Evolutionary conservation across 805 yeast species (phyloP).

Genomic region (Groenewaldozyma tartarivorans): DNA sequence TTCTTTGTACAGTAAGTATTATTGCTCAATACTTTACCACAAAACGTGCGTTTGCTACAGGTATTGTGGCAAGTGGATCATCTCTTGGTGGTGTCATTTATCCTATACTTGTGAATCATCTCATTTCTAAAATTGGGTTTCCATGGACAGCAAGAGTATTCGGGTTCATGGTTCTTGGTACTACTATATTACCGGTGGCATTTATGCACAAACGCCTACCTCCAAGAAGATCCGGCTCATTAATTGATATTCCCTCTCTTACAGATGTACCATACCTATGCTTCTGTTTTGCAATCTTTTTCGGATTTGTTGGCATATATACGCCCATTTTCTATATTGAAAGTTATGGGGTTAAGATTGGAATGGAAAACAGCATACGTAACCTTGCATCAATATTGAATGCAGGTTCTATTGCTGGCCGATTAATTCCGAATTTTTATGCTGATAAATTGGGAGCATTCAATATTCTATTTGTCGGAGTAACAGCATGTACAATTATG

Average conservation of each 20-base stretch:
- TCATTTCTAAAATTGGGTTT: slow-evolving; percentile 36
- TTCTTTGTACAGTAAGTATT: slow-evolving; percentile 36
- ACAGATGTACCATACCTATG: slow-evolving; percentile 15
- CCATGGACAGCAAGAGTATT: slow-evolving; percentile 40
- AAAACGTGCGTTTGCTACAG: slow-evolving; percentile 35
- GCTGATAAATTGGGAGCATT: slow-evolving; percentile 42
- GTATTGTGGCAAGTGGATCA: slow-evolving; percentile 41
- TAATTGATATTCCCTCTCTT: slow-evolving; percentile 16
- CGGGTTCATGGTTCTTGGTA: slow-evolving; percentile 32
- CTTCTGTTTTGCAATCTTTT: slow-evolving; percentile 15
- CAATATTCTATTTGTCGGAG: too few species aligned
- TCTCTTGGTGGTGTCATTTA: slow-evolving; percentile 41
- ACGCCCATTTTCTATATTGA: slow-evolving; percentile 27
- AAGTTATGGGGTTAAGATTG: slow-evolving; percentile 21
- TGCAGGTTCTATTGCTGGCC: slow-evolving; percentile 37
- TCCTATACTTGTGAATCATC: slow-evolving; percentile 37
- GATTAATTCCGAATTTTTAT: slow-evolving; percentile 38
- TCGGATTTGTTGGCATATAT: slow-evolving; percentile 33
- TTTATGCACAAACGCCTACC: slow-evolving; percentile 21
- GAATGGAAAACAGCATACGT: slow-evolving; percentile 14
- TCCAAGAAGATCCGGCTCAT: slow-evolving; percentile 18
- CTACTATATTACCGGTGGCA: slow-evolving; percentile 18
- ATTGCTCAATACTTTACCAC: slow-evolving; percentile 37
- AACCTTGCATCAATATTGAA: slow-evolving; percentile 23
- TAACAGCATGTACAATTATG: too few species aligned